phyloP scores from a whole-genome alignment of 1,284 basidiomycete genomes.

The Exobasidium rhododendri region DNA sequence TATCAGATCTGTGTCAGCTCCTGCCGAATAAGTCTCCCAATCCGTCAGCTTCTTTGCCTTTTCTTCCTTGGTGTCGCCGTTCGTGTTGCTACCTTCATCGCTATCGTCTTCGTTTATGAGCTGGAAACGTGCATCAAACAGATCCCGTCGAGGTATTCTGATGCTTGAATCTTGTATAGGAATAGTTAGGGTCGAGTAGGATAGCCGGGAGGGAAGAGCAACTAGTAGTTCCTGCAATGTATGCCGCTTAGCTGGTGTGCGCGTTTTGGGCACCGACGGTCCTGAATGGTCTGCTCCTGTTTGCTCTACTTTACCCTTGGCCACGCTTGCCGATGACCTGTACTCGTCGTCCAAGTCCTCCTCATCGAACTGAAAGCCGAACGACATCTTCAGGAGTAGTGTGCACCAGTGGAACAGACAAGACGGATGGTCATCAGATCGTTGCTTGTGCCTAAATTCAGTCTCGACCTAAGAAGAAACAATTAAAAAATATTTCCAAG shows the following conservation, averaged over 20 bases:
- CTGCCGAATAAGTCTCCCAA: not conserved
- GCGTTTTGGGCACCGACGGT: not conserved
- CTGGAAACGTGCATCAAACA: constrained; percentile 92
- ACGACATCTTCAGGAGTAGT: no score
- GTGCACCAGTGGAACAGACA: no score
- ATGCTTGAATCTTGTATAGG: constrained; percentile 13
- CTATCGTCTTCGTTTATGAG: constrained; percentile 61
- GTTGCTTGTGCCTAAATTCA: no score
- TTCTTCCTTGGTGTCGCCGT: not conserved
- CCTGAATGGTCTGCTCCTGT: no score
- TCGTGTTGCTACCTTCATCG: constrained; percentile 25
- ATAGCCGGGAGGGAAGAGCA: constrained; percentile 46
- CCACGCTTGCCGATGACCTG: not conserved
- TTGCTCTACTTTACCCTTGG: not conserved
- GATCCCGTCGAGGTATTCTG: constrained; percentile 71
- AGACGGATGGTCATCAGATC: no score
- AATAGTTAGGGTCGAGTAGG: constrained; percentile 46
- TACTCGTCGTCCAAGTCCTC: constrained; percentile 12
- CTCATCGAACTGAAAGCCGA: constrained; percentile 23
- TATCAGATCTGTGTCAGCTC: constrained; percentile 82
- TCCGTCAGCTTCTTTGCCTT: constrained; percentile 33
- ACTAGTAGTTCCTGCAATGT: not conserved
- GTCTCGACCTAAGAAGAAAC: no score
- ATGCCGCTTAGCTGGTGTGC: not conserved
- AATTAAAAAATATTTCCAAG: no score